Evolutionary conservation across 129 eudicot genomes (phyloP).

Genomic region (Gnaphalium uliginosum): DNA sequence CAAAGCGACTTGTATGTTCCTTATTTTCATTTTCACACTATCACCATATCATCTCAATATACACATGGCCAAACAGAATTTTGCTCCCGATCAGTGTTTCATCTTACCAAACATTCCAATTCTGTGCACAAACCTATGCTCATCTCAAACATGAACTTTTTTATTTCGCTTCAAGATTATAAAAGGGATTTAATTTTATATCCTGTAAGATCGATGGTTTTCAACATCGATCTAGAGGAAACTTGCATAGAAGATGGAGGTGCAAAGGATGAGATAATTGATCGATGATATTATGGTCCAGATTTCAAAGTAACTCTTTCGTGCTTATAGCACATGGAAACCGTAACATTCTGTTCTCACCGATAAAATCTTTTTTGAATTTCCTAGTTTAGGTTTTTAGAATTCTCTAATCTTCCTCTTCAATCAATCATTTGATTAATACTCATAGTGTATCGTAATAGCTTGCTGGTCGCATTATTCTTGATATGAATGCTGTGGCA

Average conservation of each 20-base stretch:
- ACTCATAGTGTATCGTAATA: not conserved
- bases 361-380: too few relatives aligned
- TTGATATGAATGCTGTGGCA: not conserved
- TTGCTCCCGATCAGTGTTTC: constrained; percentile 22
- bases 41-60: too few relatives aligned
- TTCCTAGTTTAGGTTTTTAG: too few relatives aligned
- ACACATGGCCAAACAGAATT: not conserved
- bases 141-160: constrained; percentile 18
- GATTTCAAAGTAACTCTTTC: constrained; percentile 24
- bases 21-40: too few relatives aligned
- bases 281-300: constrained; percentile 45
- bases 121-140: not conserved
- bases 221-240: constrained; percentile 38
- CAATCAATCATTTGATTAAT: too few relatives aligned
- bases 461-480: constrained; percentile 1
- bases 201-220: constrained; percentile 28
- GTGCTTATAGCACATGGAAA: constrained; percentile 38
- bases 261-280: constrained; percentile 42
- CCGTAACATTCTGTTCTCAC: too few relatives aligned
- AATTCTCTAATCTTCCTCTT: too few relatives aligned
- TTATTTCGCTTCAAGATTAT: not conserved
- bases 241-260: constrained; percentile 46
- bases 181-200: constrained; percentile 3
- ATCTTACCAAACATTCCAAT: constrained; percentile 12
- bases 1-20: constrained; percentile 86